A percentile compares a stretch with the other conserved stretches of the same genome.
Evolutionary conservation across 2,329 filamentous ascomycete species (phyloP).

Genomic region (Erysiphe pulchra): DNA sequence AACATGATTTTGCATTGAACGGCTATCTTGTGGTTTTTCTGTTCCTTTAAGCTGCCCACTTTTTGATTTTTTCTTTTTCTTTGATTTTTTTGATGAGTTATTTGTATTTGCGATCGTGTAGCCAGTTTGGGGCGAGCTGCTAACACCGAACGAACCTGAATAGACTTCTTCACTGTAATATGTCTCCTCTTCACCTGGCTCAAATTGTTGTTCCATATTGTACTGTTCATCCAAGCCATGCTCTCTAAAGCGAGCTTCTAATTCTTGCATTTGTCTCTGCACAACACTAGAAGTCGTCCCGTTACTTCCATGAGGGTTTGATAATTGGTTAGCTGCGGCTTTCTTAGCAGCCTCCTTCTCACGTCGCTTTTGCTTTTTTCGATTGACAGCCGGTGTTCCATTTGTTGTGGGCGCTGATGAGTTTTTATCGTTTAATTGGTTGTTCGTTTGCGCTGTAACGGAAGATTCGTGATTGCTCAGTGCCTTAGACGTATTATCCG

Average conservation of each 20-base stretch:
- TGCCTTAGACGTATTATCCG: constrained; percentile 36
- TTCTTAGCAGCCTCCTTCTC: constrained; percentile 33
- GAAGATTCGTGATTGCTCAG: constrained; percentile 23
- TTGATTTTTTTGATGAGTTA: constrained; percentile 13
- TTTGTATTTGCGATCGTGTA: constrained; percentile 9
- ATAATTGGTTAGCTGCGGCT: constrained; percentile 11
- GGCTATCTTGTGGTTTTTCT: constrained; percentile 10
- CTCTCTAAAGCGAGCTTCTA: constrained; percentile 10
- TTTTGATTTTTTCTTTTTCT: constrained; percentile 17
- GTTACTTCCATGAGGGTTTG: constrained; percentile 4
- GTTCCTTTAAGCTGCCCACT: constrained; percentile 3
- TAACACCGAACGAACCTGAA: constrained; percentile 13
- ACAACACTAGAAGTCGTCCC: constrained; percentile 3
- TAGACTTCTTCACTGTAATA: constrained; percentile 30
- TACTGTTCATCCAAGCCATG: constrained; percentile 9
- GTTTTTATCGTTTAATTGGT: constrained; percentile 11
- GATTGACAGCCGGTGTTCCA: constrained; percentile 35
- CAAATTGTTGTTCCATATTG: constrained; percentile 14
- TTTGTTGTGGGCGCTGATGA: constrained; percentile 8
- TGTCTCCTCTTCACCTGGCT: constrained; percentile 23
- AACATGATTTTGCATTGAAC: constrained; percentile 9
- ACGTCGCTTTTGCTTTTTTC: constrained; percentile 85
- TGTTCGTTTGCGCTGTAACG: constrained; percentile 12
- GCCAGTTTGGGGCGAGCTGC: constrained; percentile 12
- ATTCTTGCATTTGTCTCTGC: constrained; percentile 9